Evolutionary conservation across 2,329 filamentous ascomycete genomes (phyloP).

Genomic region (Orbilia ellipsospora): DNA sequence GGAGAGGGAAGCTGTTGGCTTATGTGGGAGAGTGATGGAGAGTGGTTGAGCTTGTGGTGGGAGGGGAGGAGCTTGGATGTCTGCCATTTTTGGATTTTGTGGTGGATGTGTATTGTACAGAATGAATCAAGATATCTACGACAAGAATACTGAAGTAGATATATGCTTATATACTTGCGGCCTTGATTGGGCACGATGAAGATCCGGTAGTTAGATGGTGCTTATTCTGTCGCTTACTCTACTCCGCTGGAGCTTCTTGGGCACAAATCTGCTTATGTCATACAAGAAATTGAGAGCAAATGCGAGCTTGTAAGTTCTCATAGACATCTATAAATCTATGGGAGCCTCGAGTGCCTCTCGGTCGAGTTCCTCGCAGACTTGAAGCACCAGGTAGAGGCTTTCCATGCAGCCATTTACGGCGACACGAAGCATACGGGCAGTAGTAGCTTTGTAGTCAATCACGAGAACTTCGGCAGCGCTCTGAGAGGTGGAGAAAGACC

Average conservation of each 20-base stretch:
- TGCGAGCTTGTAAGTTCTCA: no score
- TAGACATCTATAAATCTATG: conserved; percentile 14
- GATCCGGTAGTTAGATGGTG: no score
- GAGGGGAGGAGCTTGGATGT: conserved; percentile 7
- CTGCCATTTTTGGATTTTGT: conserved; percentile 13
- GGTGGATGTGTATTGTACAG: conserved; percentile 7
- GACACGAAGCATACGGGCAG: conserved; percentile 94
- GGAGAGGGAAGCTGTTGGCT: conserved; percentile 43
- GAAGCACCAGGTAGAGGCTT: conserved; percentile 81
- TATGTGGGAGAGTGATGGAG: conserved; percentile 36
- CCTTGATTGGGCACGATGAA: background rate
- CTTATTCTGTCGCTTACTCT: no score
- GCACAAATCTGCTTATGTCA: no score
- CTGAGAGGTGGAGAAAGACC: conserved; percentile 68
- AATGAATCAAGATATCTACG: conserved; percentile 1
- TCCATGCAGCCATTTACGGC: conserved; percentile 98
- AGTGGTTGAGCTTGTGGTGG: conserved; percentile 18
- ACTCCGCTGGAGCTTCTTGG: no score
- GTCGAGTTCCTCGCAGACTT: conserved; percentile 80
- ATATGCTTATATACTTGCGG: background rate
- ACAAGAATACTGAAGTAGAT: background rate
- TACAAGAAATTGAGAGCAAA: no score
- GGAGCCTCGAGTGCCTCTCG: conserved; percentile 26
- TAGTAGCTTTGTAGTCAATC: conserved; percentile 84
- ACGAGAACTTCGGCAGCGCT: conserved; percentile 62